phyloP scores from a whole-genome alignment of 305 asterid genomes.

The Fraxinus platypoda region DNA sequence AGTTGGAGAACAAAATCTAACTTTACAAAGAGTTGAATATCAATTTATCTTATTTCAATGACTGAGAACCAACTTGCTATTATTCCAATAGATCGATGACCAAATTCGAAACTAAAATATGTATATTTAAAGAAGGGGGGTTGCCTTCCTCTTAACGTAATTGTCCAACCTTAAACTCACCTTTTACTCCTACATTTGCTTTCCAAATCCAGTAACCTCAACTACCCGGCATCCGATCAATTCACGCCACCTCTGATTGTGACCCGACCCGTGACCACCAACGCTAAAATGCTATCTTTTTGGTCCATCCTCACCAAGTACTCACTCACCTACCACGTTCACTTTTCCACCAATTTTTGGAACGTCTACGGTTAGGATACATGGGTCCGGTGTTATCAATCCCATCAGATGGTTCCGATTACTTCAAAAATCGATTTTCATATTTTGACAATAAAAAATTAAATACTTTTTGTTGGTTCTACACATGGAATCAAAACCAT shows the following conservation, averaged over 20 bases:
- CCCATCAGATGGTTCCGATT: constrained; percentile 18
- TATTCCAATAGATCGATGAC: background rate
- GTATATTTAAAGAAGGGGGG: background rate
- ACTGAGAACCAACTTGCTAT: background rate
- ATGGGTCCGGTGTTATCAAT: background rate
- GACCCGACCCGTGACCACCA: constrained; percentile 11
- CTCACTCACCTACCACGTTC: constrained; percentile 25
- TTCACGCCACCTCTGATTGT: constrained; percentile 9
- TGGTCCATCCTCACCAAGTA: constrained; percentile 19
- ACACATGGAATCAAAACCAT: background rate
- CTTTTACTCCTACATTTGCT: background rate
- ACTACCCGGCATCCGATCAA: background rate
- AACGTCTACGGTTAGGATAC: constrained; percentile 6
- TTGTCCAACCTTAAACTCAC: constrained; percentile 24
- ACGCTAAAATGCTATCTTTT: constrained; percentile 10
- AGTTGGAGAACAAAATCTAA: background rate
- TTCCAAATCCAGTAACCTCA: constrained; percentile 35
- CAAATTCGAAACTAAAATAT: background rate
- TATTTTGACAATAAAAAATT: background rate
- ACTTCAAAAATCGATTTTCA: background rate
- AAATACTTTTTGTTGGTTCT: background rate
- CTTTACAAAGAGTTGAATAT: background rate
- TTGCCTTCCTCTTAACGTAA: constrained; percentile 34
- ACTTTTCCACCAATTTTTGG: constrained; percentile 9
- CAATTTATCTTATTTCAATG: background rate